Evolutionary conservation across 2,329 filamentous ascomycete species (phyloP).

Genomic region (Aspergillus pseudoglaucus): DNA sequence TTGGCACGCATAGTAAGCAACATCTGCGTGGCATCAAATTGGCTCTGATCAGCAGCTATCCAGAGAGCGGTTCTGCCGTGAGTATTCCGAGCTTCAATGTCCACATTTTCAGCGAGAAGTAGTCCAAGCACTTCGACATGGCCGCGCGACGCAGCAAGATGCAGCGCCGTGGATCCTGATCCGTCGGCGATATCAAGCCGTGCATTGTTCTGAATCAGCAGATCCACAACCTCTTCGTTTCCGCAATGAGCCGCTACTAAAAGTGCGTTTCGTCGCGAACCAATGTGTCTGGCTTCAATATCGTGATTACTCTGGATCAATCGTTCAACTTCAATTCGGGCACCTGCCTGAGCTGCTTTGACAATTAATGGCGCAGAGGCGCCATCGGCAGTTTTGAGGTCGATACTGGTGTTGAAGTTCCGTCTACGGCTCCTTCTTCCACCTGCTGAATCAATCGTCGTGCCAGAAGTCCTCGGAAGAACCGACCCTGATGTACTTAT

Average conservation of each 20-base stretch:
- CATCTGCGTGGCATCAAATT: slow-evolving; percentile 25
- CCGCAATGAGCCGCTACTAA: slow-evolving; percentile 36
- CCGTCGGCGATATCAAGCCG: slow-evolving; percentile 24
- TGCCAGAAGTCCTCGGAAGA: neutral
- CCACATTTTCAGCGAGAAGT: slow-evolving; percentile 20
- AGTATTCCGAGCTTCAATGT: slow-evolving; percentile 25
- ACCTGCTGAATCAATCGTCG: neutral
- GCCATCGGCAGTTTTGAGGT: slow-evolving; percentile 23
- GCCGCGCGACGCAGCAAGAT: slow-evolving; percentile 27
- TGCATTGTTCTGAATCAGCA: slow-evolving; percentile 27
- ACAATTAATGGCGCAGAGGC: slow-evolving; percentile 28
- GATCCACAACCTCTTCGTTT: slow-evolving; percentile 27
- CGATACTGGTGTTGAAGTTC: slow-evolving; percentile 30
- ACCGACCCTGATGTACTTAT: slow-evolving; percentile 8
- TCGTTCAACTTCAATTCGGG: slow-evolving; percentile 26
- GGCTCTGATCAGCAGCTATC: slow-evolving; percentile 29
- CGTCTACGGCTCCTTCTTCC: slow-evolving; percentile 13
- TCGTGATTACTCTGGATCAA: slow-evolving; percentile 25
- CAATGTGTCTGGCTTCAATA: slow-evolving; percentile 24
- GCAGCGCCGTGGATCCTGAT: slow-evolving; percentile 24
- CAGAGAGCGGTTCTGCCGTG: slow-evolving; percentile 31
- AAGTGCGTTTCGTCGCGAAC: slow-evolving; percentile 31
- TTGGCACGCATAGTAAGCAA: slow-evolving; percentile 26
- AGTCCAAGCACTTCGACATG: slow-evolving; percentile 23
- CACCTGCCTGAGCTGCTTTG: slow-evolving; percentile 30